Percentiles rank a stretch among this genome's conserved stretches.
These are phyloP conservation scores for Globisporangium paddicum DNA, from an alignment of 352 stramenopile species.

Conservation along the genomic window DNA sequence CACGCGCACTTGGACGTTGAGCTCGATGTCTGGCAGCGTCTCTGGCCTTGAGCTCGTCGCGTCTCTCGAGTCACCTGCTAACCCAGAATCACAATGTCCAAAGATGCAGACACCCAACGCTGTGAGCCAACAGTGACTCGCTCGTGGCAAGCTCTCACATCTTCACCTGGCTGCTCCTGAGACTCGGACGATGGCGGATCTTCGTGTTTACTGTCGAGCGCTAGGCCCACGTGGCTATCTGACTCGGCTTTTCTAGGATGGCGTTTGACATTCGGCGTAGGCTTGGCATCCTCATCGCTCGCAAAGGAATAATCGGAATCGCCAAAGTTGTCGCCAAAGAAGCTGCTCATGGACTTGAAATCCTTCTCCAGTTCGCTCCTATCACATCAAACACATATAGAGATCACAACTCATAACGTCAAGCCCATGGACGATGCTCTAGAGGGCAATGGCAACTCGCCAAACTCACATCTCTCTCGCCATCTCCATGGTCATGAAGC, in stretches of 20 bases:
- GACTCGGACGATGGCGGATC: neutral
- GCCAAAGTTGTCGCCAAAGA: slow-evolving; percentile 25
- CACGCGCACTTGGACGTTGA: slow-evolving; percentile 34
- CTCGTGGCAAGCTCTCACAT: no score
- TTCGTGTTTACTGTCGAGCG: neutral
- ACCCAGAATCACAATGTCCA: no score
- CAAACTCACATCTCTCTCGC: slow-evolving; percentile 15
- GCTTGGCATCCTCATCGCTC: neutral
- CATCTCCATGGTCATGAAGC: slow-evolving; percentile 20
- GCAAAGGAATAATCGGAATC: slow-evolving; percentile 18
- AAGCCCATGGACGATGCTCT: neutral
- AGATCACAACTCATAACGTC: neutral
- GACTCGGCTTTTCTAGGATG: neutral
- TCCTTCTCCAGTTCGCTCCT: slow-evolving; percentile 37
- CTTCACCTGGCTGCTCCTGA: neutral
- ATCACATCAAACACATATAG: neutral
- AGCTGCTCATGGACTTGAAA: slow-evolving; percentile 40
- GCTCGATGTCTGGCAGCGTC: slow-evolving; percentile 2
- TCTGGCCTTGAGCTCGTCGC: neutral
- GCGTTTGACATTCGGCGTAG: neutral
- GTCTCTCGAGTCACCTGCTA: slow-evolving; percentile 4
- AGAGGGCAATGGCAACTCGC: neutral
- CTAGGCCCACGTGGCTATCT: neutral
- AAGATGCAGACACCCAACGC: neutral
- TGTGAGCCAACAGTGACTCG: no score